Evolutionary conservation across 2,329 filamentous ascomycete species (phyloP), one percentile per base, ranked within the genome.

Genomic region (Colletotrichum agaves): DNA sequence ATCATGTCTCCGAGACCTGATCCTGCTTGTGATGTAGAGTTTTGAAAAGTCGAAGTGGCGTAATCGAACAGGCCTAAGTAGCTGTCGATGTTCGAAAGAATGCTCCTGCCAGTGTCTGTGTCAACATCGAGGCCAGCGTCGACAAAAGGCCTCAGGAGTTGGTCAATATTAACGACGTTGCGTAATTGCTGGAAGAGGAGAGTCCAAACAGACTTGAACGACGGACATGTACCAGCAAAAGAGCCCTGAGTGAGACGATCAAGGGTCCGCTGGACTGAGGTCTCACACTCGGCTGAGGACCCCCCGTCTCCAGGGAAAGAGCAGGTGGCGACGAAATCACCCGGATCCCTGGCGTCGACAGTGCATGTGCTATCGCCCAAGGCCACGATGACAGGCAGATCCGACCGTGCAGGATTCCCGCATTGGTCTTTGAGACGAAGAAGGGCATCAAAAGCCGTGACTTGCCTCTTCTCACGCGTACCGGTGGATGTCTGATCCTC

Each of bases 361-460:
- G 70, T 69, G 61, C 79, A 81, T 8, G 73, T 69, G 0, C 76
- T 74, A 5, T 74, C 72, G 2, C 78, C 79, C 6, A 81, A 67
- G 2, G 65, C 68, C 12, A 81, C 4, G 74, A 78, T 61, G 73
- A 80, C 55, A 62, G 71, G 6, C 72, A 71, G 15, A 78, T 69
- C 8, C 69, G 67, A 35, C 2, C 71, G 70, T n/a, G 79, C 71
- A 0, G 74, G 70, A 4, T 74, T 71, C 4, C 73, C 74, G 50
- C 79, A 81, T 57, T 81, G 79, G 27, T 81, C 79, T 5, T 61
- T 69, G 4, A 81, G 72, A 44, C 75, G 73, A 8, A 81, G 69
- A 0, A 72, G 63, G 46, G 80, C 78, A 2, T 59, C 67, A 52
- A 81, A 81, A 1, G 73, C 67, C 5, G 8, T 33, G 1, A 43